Evolutionary conservation across 495 filamentous ascomycete genomes (phyloP), one percentile per base, ranked within the genome.

Genomic region (Neurospora sp.): DNA sequence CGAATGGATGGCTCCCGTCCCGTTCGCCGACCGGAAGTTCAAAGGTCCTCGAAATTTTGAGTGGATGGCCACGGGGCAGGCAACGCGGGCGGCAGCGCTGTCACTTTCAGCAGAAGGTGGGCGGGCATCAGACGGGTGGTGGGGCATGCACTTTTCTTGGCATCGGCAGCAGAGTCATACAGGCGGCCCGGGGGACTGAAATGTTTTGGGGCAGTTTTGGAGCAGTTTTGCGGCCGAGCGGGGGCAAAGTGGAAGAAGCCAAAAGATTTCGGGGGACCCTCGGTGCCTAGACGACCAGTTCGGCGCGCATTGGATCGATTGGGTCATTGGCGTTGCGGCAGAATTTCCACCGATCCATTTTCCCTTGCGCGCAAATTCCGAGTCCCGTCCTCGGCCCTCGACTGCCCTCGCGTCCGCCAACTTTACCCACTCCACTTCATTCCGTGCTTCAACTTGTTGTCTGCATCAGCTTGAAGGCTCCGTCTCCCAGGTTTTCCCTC

Each of bases 391-490:
- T 61, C 53, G 27, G 53, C 53, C 53, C 69, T 31, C 22, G 35
- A 65, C 31, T 53, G 40, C 69, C 53, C n/a, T 40, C 18, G 16
- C 44, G 73, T 31, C 65, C 37, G 70, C 53, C 73, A 31, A 68
- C 53, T 35, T 42, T 70, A 44, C 65, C 44, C 39, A 45, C 59
- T 39, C 40, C 68, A 69, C 70, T 68, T 16, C 35, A 6, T 37
- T 37, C 70, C 31, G 35, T 18, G 14, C 9, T 38, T 45, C 70
- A 18, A 61, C 40, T 40, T 71, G 59, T 78, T 61, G 69, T 35
- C 69, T 70, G 73, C 31, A 44, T 76, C 69, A 74, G 74, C 74
- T 75, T 71, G 74, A 70, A 42, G 65, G 40, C 61, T 40, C 72
- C 61, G 20, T 71, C 73, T 72, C 71, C 41, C 71, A 73, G 69